Evolutionary conservation across 2,329 filamentous ascomycete genomes (phyloP).

Genomic region (Arachnopeziza araneosa): DNA sequence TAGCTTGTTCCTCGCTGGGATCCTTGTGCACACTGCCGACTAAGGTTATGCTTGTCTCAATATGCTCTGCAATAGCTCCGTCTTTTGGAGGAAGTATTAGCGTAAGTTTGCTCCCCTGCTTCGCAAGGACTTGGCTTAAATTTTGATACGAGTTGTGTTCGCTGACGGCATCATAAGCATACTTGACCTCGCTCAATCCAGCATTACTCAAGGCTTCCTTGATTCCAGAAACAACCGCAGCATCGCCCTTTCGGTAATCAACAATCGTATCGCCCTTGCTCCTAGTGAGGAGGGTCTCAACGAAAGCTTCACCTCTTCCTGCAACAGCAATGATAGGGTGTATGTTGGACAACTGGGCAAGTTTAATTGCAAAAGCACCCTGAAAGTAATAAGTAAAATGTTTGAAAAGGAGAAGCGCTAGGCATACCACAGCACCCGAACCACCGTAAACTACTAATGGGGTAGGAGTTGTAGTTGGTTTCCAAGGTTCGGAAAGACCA

Average conservation of each 20-base stretch:
- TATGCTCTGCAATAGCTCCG: slow-evolving; percentile 31
- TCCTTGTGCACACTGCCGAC: slow-evolving; percentile 22
- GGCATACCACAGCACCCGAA: slow-evolving; percentile 24
- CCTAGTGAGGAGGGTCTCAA: slow-evolving; percentile 42
- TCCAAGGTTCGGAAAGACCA: slow-evolving; percentile 36
- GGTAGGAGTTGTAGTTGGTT: slow-evolving; percentile 12
- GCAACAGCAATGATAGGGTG: slow-evolving; percentile 55
- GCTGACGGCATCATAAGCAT: slow-evolving; percentile 27
- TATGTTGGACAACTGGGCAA: slow-evolving; percentile 41
- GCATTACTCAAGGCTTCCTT: slow-evolving; percentile 24
- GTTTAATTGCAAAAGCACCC: slow-evolving; percentile 52
- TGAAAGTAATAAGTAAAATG: slow-evolving; percentile 6
- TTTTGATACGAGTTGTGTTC: slow-evolving; percentile 26
- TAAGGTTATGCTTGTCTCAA: slow-evolving; percentile 15
- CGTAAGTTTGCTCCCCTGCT: slow-evolving; percentile 31
- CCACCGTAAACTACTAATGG: slow-evolving; percentile 28
- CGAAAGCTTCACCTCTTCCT: slow-evolving; percentile 41
- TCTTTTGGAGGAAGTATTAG: slow-evolving; percentile 39
- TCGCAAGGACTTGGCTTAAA: slow-evolving; percentile 21
- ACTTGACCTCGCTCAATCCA: slow-evolving; percentile 18
- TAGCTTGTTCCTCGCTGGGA: slow-evolving; percentile 8
- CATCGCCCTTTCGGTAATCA: slow-evolving; percentile 49
- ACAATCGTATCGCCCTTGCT: slow-evolving; percentile 48
- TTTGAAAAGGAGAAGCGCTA: not conserved
- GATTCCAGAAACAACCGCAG: slow-evolving; percentile 33